A percentile compares a stretch with the other conserved stretches of the same genome.
Evolutionary conservation across 1,284 basidiomycete genomes (phyloP).

Genomic region (Athelia psychrophila): DNA sequence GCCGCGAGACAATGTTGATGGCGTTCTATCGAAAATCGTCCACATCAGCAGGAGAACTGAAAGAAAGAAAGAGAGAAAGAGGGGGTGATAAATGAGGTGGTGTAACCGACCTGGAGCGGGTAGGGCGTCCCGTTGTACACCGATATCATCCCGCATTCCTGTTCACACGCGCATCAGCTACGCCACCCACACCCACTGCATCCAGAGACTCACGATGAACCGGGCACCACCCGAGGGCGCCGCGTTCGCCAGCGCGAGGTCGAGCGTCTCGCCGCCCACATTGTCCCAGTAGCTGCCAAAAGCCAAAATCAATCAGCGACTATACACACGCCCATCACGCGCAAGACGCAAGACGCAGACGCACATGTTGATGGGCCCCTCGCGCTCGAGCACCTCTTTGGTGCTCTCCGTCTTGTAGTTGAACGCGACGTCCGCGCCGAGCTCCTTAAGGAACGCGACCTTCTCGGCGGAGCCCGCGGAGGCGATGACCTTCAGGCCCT

Average conservation of each 20-base stretch:
- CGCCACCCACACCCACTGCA: no score
- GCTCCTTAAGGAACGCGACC: conserved; percentile 47
- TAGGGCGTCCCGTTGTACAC: conserved; percentile 22
- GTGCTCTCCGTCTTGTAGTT: conserved; percentile 57
- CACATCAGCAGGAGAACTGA: no score
- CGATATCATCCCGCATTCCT: conserved; percentile 33
- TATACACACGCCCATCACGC: no score
- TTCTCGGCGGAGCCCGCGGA: conserved; percentile 63
- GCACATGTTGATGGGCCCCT: conserved; percentile 43
- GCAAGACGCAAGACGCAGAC: conserved; percentile 12
- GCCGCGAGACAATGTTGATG: conserved; percentile 41
- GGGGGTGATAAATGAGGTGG: no score
- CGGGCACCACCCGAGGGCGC: conserved; percentile 44
- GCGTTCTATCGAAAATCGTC: conserved; percentile 15
- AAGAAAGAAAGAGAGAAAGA: no score
- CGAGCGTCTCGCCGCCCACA: conserved; percentile 47
- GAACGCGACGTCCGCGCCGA: conserved; percentile 53
- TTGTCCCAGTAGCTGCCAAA: conserved; percentile 37
- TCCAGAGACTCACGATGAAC: conserved; percentile 54
- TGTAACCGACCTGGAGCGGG: conserved; percentile 14
- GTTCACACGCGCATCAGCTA: background rate
- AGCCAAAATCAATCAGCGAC: background rate
- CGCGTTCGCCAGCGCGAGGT: conserved; percentile 36
- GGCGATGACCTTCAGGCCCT: conserved; percentile 58
- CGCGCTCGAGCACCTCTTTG: conserved; percentile 42